Evolutionary conservation across 805 yeast genomes (phyloP).

Genomic region (Priceomyces haplophilus): DNA sequence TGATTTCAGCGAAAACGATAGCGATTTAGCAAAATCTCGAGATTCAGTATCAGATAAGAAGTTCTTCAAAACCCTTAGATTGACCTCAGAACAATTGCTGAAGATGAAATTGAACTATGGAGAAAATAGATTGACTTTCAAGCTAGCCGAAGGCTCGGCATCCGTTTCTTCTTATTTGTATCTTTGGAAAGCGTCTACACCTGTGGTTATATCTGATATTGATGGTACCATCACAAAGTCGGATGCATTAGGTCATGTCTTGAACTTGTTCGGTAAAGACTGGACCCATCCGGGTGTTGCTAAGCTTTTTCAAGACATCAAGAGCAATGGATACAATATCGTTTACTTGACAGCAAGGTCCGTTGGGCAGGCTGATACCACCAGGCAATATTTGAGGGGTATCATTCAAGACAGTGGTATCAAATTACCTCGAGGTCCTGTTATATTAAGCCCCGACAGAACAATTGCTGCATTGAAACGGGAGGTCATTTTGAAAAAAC

Average conservation of each 20-base stretch:
- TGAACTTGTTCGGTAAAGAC: constrained; percentile 90
- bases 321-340: constrained; percentile 84
- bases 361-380: constrained; percentile 92
- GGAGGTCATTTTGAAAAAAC: constrained; percentile 90
- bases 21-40: constrained; percentile 26
- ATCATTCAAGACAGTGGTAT: constrained; percentile 71
- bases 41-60: constrained; percentile 23
- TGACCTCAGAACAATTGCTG: constrained; percentile 86
- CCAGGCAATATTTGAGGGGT: constrained; percentile 76
- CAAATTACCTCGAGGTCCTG: constrained; percentile 85
- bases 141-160: constrained; percentile 81
- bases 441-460: constrained; percentile 90
- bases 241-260: constrained; percentile 94
- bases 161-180: constrained; percentile 68
- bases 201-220: constrained; percentile 93
- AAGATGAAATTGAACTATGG: constrained; percentile 74
- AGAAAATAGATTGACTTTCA: constrained; percentile 71
- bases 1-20: constrained; percentile 49
- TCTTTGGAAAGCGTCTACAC: constrained; percentile 79
- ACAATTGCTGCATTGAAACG: constrained; percentile 92
- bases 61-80: constrained; percentile 81
- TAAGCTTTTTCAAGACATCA: constrained; percentile 81
- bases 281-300: constrained; percentile 99
- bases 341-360: constrained; percentile 92
- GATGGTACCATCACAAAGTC: constrained; percentile 98